Evolutionary conservation across 768 basidiomycete genomes (phyloP).

Genomic region (Suillus cothurnatus): DNA sequence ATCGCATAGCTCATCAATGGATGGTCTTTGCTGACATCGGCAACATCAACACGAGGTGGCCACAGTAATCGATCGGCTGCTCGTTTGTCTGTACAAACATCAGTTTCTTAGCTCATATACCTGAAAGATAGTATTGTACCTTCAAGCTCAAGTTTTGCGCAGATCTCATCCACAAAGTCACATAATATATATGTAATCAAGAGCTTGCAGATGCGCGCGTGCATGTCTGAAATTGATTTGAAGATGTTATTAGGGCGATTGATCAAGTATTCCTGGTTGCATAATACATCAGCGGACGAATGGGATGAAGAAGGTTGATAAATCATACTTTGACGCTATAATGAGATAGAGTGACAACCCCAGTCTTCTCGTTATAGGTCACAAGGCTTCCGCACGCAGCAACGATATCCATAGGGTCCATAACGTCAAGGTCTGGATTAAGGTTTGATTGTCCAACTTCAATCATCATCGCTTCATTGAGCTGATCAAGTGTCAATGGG

Average conservation of each 20-base stretch:
- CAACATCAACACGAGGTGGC: no score
- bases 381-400: slow-evolving; percentile 3
- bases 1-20: not conserved
- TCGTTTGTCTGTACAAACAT: not conserved
- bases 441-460: not conserved
- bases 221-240: not conserved
- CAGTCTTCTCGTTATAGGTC: not conserved
- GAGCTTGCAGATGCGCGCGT: not conserved
- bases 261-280: slow-evolving; percentile 1
- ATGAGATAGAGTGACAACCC: slow-evolving; percentile 2
- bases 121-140: not conserved
- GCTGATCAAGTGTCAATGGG: not conserved
- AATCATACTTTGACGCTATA: slow-evolving; percentile 13
- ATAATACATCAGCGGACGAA: not conserved
- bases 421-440: not conserved
- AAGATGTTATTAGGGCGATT: not conserved
- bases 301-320: no score
- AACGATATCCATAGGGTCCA: not conserved
- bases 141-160: not conserved
- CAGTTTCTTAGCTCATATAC: not conserved
- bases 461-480: slow-evolving; percentile 8
- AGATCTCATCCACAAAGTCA: not conserved
- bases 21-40: not conserved
- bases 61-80: no score
- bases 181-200: not conserved